Evolutionary conservation across 306 rosid genomes (phyloP), one percentile per base, ranked within the genome.

Genomic region (Chamaecrista fasciculata): DNA sequence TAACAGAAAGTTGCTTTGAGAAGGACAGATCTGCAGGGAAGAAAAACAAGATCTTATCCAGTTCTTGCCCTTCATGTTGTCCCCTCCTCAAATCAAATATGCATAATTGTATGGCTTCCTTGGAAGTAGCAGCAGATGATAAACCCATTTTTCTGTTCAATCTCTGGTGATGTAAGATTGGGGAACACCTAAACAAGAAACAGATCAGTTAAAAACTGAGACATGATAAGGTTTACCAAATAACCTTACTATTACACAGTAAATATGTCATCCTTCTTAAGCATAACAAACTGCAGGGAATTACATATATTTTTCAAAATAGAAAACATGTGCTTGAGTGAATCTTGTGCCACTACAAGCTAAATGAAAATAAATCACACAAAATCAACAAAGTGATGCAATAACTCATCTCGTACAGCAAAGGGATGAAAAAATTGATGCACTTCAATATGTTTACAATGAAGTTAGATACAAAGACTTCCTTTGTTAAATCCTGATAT

Each of bases 41-140:
- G 88, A 95, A 91, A 78, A 91, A 95, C 52, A 95, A 58, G 28
- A 95, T 91, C 91, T 95, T 95, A 40, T 95, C 99, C 71, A 95
- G 81, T 70, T 95, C 99, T 68, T 95, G 91, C 6, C 99, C 97
- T 81, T 91, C 99, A 48, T 87, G 85, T 73, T 95, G 99, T 16
- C 99, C 99, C 78, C 99, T 89, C 64, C 86, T 66, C 78, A 91
- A 77, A 86, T 95, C 99, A 51, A 95, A 95, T 20, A 91, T 74
- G 77, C 99, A 95, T 66, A 95, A 62, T 57, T 91, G 64, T 21
- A 89, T 44, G 8, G 84, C 81, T 57, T 91, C 99, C 4, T 74
- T 72, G 8, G 88, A 37, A 37, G 82, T 63, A 37, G 82, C 44
- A 8, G 84, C 74, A 49, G 96, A 76, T 20, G 99, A 86, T 28